These are phyloP conservation scores for Epichloe sibirici DNA, from an alignment of 2,329 filamentous ascomycete genomes.

Conservation along the genomic window DNA sequence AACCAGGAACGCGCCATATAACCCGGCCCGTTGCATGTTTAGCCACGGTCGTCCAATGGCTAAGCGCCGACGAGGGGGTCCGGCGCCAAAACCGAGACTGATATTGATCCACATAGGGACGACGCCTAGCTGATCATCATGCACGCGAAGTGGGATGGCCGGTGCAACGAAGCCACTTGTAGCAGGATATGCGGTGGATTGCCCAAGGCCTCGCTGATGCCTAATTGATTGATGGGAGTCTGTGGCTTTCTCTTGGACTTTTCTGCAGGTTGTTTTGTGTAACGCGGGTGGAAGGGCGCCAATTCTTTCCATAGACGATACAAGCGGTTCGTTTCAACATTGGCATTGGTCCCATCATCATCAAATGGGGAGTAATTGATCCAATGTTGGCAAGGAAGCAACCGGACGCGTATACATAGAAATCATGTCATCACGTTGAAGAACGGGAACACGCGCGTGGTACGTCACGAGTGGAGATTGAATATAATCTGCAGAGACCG, in stretches of 20 bases:
- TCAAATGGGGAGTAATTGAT: no score
- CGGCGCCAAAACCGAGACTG: neutral
- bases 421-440: neutral
- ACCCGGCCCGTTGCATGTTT: slow-evolving; percentile 2
- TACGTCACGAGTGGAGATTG: slow-evolving; percentile 17
- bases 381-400: no score
- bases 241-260: no score
- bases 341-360: no score
- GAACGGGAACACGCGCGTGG: neutral
- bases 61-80: neutral
- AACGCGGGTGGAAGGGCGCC: no score
- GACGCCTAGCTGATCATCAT: neutral
- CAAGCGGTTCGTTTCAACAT: no score
- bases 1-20: neutral
- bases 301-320: no score
- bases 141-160: neutral
- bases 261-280: no score
- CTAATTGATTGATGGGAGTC: neutral
- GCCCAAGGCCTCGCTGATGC: neutral
- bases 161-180: neutral
- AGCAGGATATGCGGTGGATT: neutral
- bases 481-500: slow-evolving; percentile 13
- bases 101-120: neutral
- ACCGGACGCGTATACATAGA: no score
- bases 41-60: neutral